Evolutionary conservation across 192 early-diverging fungal species (phyloP), one percentile per base, ranked within the genome.

Genomic region (Coemansia furcata): DNA sequence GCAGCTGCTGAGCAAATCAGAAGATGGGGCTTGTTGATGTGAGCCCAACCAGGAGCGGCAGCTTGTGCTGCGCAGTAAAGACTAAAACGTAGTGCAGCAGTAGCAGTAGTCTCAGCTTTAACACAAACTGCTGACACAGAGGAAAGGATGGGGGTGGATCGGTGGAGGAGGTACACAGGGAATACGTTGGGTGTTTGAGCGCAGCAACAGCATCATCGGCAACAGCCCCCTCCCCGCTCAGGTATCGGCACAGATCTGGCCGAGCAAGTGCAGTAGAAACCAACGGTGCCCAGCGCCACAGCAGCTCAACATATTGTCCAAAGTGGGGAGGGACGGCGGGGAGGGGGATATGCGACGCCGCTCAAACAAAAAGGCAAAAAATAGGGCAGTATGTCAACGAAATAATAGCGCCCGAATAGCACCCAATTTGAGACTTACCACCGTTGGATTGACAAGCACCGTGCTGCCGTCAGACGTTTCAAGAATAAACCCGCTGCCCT

Each of bases 401-500:
- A 19, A 58, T 58, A 58, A 58, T 58, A 54, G 50, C 50, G 29
- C 50, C 50, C 23, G 21, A 54, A 32, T 54, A 36, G 30, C 17
- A 58, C 14, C 14, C 17, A 58, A 36, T 36, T 36, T 36, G 17
- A 33, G 17, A 82, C 74, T 73, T 76, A 82, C 79, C 62, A 76
- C 74, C 15, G 79, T 60, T 36, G 74, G 79, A 46, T 76, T 76
- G 36, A 82, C 66, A 43, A 60, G 39, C 55, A 77, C 71, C 2
- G 67, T 73, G 50, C 63, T 62, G 23, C 74, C 74, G 62, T 76
- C 74, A 37, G 79, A 82, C 29, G 79, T 82, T 49, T 82, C 79
- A 37, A 82, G 71, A 63, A 69, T 37, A 73, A 82, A 73, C 38
- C 67, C 66, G 67, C 65, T 76, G 17, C 79, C 79, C 61, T 82